Evolutionary conservation across 192 early-diverging fungal species (phyloP).

Genomic region (Lobosporangium transversale): DNA sequence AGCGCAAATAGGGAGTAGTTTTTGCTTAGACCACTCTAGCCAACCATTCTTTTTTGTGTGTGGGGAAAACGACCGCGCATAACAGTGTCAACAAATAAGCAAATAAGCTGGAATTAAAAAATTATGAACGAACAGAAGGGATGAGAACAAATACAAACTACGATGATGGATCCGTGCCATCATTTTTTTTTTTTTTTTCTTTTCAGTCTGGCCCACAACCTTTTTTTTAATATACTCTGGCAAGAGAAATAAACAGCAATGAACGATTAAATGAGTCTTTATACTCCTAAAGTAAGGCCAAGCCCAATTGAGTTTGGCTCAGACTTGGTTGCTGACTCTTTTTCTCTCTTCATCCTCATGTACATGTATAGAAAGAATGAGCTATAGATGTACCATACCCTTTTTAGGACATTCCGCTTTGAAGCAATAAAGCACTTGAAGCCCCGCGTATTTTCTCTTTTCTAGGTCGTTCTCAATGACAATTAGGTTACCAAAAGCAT

Average conservation of each 20-base stretch:
- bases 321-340: no score
- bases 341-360: no score
- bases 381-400: constrained; percentile 4
- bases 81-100: not conserved
- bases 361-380: no score
- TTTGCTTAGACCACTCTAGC: no score
- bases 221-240: not conserved
- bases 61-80: no score
- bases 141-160: not conserved
- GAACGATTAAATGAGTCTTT: no score
- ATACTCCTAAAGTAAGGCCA: no score
- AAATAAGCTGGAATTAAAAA: constrained; percentile 11
- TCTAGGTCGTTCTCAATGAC: not conserved
- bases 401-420: constrained; percentile 40
- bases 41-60: no score
- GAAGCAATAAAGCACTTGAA: constrained; percentile 4
- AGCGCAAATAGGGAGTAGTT: no score
- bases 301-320: no score
- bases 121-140: not conserved
- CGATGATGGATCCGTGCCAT: constrained; percentile 25
- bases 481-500: no score
- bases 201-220: constrained; percentile 4
- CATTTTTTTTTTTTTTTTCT: constrained; percentile 8
- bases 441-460: not conserved
- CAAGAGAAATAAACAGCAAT: not conserved